Evolutionary conservation across 208 protist species (phyloP).

Genomic region (Trypanosoma conorhini): DNA sequence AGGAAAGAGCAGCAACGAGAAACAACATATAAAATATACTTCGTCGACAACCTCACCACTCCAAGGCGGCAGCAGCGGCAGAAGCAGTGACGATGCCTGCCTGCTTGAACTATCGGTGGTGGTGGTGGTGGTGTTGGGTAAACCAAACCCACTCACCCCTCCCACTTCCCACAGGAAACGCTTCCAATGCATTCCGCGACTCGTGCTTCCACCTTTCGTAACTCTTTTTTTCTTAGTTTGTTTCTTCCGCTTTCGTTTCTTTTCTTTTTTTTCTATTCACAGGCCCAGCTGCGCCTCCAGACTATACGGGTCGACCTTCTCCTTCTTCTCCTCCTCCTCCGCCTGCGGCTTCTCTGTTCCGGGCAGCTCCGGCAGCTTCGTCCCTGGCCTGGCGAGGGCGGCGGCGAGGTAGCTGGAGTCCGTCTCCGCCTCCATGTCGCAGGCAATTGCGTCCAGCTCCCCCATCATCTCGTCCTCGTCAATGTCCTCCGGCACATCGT

Average conservation of each 20-base stretch:
- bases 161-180: no score
- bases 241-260: no score
- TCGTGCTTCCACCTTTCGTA: neutral
- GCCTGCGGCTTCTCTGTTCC: conserved; percentile 31
- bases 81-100: no score
- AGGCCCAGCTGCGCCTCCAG: conserved; percentile 88
- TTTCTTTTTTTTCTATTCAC: conserved; percentile 26
- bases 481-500: conserved; percentile 91
- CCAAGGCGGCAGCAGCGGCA: no score
- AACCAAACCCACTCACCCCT: no score
- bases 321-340: conserved; percentile 28
- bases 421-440: conserved; percentile 75
- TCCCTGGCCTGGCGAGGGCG: conserved; percentile 69
- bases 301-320: conserved; percentile 66
- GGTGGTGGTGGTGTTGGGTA: no score
- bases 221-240: no score
- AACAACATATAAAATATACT: no score
- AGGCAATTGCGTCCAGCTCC: conserved; percentile 88
- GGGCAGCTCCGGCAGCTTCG: conserved; percentile 58
- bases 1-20: no score
- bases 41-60: no score
- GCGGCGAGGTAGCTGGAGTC: conserved; percentile 84
- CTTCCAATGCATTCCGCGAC: no score
- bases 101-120: no score
- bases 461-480: conserved; percentile 92